Evolutionary conservation across 2,329 filamentous ascomycete genomes (phyloP).

Genomic region (Nannizziopsis barbatae): DNA sequence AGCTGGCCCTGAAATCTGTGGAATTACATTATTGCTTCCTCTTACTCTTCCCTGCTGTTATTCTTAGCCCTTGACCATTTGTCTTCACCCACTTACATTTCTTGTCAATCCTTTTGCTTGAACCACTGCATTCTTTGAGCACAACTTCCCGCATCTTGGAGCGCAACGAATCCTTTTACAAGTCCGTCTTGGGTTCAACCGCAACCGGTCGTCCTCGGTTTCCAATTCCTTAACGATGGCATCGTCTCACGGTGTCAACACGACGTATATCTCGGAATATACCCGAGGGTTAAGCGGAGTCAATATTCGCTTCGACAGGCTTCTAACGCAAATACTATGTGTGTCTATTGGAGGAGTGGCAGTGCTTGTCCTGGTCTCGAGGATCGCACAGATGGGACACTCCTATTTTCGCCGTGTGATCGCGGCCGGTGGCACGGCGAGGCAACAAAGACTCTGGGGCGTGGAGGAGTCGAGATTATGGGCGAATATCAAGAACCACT

Average conservation of each 20-base stretch:
- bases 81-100: too few species aligned
- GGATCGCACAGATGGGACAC: slow-evolving; percentile 35
- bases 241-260: slow-evolving; percentile 18
- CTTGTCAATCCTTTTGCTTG: too few species aligned
- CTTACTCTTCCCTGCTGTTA: too few species aligned
- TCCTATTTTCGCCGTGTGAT: slow-evolving; percentile 36
- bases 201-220: too few species aligned
- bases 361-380: slow-evolving; percentile 30
- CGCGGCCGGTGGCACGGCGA: slow-evolving; percentile 27
- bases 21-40: too few species aligned
- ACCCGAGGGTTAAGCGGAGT: slow-evolving; percentile 32
- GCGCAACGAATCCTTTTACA: too few species aligned
- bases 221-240: background rate
- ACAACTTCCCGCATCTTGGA: too few species aligned
- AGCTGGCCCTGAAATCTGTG: too few species aligned
- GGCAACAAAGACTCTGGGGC: slow-evolving; percentile 38
- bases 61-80: too few species aligned
- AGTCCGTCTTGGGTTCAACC: too few species aligned
- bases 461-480: slow-evolving; percentile 33
- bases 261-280: slow-evolving; percentile 33
- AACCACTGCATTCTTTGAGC: too few species aligned
- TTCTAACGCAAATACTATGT: slow-evolving; percentile 33
- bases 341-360: slow-evolving; percentile 26
- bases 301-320: slow-evolving; percentile 30
- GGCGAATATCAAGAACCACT: slow-evolving; percentile 37